Percentiles rank a stretch among this genome's conserved stretches.
phyloP scores from a whole-genome alignment of 2,329 filamentous ascomycete genomes.

The Trichoderma sp. region DNA sequence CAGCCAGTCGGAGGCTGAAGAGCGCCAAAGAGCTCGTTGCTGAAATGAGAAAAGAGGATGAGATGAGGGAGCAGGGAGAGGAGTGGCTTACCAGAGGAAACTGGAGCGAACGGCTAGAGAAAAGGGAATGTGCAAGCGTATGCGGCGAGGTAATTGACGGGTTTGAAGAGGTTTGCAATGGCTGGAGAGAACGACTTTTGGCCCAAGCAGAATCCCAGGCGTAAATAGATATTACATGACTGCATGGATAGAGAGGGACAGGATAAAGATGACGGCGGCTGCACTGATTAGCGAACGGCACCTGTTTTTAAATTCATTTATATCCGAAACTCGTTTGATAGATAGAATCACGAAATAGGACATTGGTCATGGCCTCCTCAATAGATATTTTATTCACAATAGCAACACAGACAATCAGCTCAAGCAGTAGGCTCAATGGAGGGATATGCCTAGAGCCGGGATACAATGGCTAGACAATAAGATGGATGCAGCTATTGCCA shows the following conservation, averaged over 20 bases:
- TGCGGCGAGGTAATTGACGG: slow-evolving; percentile 87
- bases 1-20: slow-evolving; percentile 74
- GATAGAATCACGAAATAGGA: neutral
- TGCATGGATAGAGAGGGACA: neutral
- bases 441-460: neutral
- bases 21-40: slow-evolving; percentile 81
- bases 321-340: neutral
- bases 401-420: neutral
- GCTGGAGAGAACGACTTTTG: slow-evolving; percentile 75
- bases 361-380: neutral
- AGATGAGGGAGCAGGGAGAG: slow-evolving; percentile 77
- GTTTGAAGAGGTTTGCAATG: slow-evolving; percentile 86
- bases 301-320: neutral
- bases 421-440: neutral
- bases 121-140: slow-evolving; percentile 77
- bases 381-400: neutral
- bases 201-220: slow-evolving; percentile 57
- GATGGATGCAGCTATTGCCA: neutral
- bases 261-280: slow-evolving; percentile 13
- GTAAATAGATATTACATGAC: slow-evolving; percentile 23
- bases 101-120: slow-evolving; percentile 74
- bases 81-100: slow-evolving; percentile 77
- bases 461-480: neutral
- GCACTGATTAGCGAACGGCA: slow-evolving; percentile 19
- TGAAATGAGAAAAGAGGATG: slow-evolving; percentile 80